A percentile compares a stretch with the other conserved stretches of the same genome.
Conservation (phyloP, 495 filamentous ascomycete species). For the Bacidia gigantensis region DNA sequence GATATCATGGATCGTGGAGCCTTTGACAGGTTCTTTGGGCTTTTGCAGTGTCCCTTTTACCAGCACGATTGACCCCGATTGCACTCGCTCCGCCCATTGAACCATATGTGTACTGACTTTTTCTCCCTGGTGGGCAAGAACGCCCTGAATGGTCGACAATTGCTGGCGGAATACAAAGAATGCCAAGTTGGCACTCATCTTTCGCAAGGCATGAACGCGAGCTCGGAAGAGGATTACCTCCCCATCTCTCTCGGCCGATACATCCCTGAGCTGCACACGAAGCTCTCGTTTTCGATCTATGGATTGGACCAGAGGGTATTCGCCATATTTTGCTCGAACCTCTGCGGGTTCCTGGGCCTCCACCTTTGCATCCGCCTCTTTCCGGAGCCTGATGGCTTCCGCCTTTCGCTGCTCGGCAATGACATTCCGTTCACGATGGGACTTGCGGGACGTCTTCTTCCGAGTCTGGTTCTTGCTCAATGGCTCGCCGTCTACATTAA, state of each 20-base stretch:
- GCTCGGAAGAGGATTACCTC: conserved; percentile 65
- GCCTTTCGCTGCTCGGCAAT: conserved; percentile 39
- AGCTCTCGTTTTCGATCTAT: conserved; percentile 24
- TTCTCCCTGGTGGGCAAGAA: conserved; percentile 42
- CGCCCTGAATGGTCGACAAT: conserved; percentile 61
- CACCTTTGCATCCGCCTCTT: conserved; percentile 31
- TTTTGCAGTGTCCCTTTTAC: conserved; percentile 51
- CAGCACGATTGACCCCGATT: conserved; percentile 51
- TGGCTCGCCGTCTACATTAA: conserved; percentile 24
- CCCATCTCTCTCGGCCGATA: conserved; percentile 45
- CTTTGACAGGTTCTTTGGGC: conserved; percentile 41
- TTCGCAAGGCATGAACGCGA: conserved; percentile 67
- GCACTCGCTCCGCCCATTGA: conserved; percentile 57
- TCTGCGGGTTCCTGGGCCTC: conserved; percentile 35
- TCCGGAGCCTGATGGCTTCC: conserved; percentile 24
- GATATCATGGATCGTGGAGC: conserved; percentile 43
- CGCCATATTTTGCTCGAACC: conserved; percentile 48
- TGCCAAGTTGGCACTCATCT: conserved; percentile 76
- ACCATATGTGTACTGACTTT: conserved; percentile 43
- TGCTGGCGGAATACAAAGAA: conserved; percentile 82
- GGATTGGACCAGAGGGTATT: conserved; percentile 39
- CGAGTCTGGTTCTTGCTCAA: conserved; percentile 43
- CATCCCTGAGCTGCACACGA: conserved; percentile 35
- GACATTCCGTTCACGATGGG: conserved; percentile 32
- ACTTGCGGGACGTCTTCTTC: conserved; percentile 32